Percentiles rank a stretch among this genome's conserved stretches.
Conservation (phyloP, 2,329 filamentous ascomycete genomes). For the Grosmannia huntii region DNA sequence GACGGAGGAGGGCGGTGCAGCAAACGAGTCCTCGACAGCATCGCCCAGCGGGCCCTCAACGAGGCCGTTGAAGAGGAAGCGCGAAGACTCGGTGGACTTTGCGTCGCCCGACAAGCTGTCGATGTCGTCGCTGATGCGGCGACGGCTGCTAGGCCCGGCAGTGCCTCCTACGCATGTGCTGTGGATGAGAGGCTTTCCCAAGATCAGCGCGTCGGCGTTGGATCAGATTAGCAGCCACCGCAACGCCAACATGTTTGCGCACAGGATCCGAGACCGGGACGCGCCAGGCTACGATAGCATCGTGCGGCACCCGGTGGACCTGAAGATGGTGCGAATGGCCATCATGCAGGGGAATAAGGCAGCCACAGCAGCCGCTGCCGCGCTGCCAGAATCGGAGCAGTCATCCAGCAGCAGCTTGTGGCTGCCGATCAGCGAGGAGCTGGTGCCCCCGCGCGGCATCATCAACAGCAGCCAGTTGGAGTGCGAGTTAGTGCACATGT, state of each 20-base stretch:
- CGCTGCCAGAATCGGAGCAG: slow-evolving; percentile 47
- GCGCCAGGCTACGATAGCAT: slow-evolving; percentile 65
- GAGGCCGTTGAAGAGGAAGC: slow-evolving; percentile 39
- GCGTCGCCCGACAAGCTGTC: slow-evolving; percentile 20
- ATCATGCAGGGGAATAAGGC: slow-evolving; percentile 61
- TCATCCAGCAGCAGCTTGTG: slow-evolving; percentile 36
- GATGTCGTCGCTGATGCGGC: slow-evolving; percentile 14
- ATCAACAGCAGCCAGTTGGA: slow-evolving; percentile 90
- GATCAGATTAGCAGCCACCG: slow-evolving; percentile 68
- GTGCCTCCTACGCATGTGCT: slow-evolving; percentile 54
- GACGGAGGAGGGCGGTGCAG: slow-evolving; percentile 34
- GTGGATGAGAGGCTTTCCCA: slow-evolving; percentile 63
- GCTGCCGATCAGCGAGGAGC: slow-evolving; percentile 59
- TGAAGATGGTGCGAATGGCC: slow-evolving; percentile 64
- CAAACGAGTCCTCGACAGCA: neutral
- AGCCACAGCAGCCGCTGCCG: slow-evolving; percentile 45
- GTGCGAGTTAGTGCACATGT: slow-evolving; percentile 90
- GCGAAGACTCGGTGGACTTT: slow-evolving; percentile 32
- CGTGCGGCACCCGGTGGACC: slow-evolving; percentile 61
- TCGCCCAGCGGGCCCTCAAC: slow-evolving; percentile 5
- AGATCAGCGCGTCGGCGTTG: slow-evolving; percentile 58
- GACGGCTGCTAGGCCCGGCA: slow-evolving; percentile 19
- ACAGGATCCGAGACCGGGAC: slow-evolving; percentile 59
- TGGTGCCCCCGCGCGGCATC: slow-evolving; percentile 77
- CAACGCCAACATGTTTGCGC: slow-evolving; percentile 67